These are phyloP conservation scores for Pseudomonodictys pantanalensis DNA, from an alignment of 495 filamentous ascomycete genomes.

Conservation along the genomic window DNA sequence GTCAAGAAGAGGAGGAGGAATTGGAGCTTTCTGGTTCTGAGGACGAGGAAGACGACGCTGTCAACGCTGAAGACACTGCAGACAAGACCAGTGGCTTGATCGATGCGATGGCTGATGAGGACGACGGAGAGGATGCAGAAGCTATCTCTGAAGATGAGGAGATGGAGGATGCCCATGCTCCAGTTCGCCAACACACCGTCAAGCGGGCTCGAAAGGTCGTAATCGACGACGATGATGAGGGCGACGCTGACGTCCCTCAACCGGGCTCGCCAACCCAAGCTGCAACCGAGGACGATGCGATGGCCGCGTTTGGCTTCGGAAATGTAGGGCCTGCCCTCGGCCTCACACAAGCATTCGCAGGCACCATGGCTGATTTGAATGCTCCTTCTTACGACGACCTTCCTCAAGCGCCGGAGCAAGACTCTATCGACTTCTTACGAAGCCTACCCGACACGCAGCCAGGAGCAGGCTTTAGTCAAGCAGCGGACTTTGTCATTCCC, in stretches of 20 bases:
- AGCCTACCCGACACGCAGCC: slow-evolving; percentile 52
- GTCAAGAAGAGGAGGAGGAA: slow-evolving; percentile 41
- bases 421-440: slow-evolving; percentile 51
- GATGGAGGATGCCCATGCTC: slow-evolving; percentile 34
- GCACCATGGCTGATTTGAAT: slow-evolving; percentile 72
- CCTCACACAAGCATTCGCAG: slow-evolving; percentile 89
- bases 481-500: slow-evolving; percentile 50
- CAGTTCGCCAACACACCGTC: slow-evolving; percentile 54
- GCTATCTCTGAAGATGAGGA: slow-evolving; percentile 36
- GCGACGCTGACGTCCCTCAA: slow-evolving; percentile 32
- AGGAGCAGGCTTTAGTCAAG: slow-evolving; percentile 1
- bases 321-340: slow-evolving; percentile 50
- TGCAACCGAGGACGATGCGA: slow-evolving; percentile 28
- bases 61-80: slow-evolving; percentile 42
- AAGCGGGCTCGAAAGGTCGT: slow-evolving; percentile 21
- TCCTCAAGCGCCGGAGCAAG: slow-evolving; percentile 41
- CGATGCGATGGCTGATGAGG: slow-evolving; percentile 45
- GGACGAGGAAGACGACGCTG: slow-evolving; percentile 41
- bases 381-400: slow-evolving; percentile 33
- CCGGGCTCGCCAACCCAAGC: not conserved
- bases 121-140: slow-evolving; percentile 37
- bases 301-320: slow-evolving; percentile 43
- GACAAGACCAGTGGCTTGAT: slow-evolving; percentile 11
- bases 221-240: slow-evolving; percentile 41
- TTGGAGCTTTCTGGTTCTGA: slow-evolving; percentile 38